These are phyloP conservation scores for Borovskyia barvae DNA, from an alignment of 208 protist genomes.

Conservation along the genomic window DNA sequence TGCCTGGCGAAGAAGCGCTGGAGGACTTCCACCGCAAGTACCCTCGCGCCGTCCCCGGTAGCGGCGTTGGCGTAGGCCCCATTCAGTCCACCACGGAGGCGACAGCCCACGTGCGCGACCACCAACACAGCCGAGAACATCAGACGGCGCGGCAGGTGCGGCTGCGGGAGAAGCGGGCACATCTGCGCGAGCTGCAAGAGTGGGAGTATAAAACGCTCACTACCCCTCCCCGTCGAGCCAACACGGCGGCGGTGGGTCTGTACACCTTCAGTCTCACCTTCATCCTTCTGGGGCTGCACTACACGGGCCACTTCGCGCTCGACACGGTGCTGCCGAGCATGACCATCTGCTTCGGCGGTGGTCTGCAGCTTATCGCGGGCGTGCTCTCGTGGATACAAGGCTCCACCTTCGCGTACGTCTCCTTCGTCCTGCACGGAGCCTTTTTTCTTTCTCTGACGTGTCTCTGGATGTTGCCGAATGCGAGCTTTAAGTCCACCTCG, in stretches of 20 bases:
- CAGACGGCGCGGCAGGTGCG: neutral
- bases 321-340: constrained; percentile 27
- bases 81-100: constrained; percentile 13
- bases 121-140: neutral
- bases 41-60: constrained; percentile 6
- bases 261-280: constrained; percentile 53
- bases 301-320: constrained; percentile 31
- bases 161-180: neutral
- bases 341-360: constrained; percentile 42
- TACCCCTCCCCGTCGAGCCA: constrained; percentile 1
- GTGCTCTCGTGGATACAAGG: constrained; percentile 35
- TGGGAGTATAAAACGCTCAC: neutral
- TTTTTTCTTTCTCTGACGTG: constrained; percentile 41
- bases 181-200: constrained; percentile 2
- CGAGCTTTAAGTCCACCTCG: neutral
- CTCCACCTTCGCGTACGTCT: constrained; percentile 39
- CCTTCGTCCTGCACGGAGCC: constrained; percentile 30
- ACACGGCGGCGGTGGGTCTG: constrained; percentile 36
- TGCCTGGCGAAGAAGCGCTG: constrained; percentile 5
- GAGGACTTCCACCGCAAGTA: constrained; percentile 16
- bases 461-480: constrained; percentile 33
- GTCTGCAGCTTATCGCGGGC: constrained; percentile 41
- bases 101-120: neutral
- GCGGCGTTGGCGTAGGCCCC: constrained; percentile 10
- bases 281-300: constrained; percentile 41